These are phyloP conservation scores for Keithomyces neogunnii DNA, from an alignment of 2,329 filamentous ascomycete species.

Conservation along the genomic window DNA sequence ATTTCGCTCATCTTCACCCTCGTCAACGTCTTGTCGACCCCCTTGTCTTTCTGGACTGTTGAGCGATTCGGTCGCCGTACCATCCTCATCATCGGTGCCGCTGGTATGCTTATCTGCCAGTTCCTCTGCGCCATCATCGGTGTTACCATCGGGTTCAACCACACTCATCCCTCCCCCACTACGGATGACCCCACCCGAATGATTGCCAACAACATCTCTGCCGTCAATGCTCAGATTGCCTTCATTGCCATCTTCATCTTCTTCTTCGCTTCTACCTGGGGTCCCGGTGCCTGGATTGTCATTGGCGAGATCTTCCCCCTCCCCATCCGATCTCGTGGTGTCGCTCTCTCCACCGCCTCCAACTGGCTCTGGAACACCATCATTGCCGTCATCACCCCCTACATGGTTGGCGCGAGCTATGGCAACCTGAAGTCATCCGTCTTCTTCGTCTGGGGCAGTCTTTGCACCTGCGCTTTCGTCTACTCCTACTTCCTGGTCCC, in stretches of 20 bases:
- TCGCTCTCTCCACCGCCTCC: constrained; percentile 76
- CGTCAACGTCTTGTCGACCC: constrained; percentile 80
- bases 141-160: constrained; percentile 49
- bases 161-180: constrained; percentile 36
- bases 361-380: constrained; percentile 90
- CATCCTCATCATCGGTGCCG: constrained; percentile 69
- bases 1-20: constrained; percentile 80
- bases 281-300: constrained; percentile 70
- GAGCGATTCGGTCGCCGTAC: constrained; percentile 74
- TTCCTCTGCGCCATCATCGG: constrained; percentile 78
- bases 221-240: constrained; percentile 64
- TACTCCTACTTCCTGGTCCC: constrained; percentile 69
- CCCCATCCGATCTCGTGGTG: constrained; percentile 79
- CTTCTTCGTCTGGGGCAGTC: constrained; percentile 68
- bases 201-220: constrained; percentile 44
- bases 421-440: constrained; percentile 62
- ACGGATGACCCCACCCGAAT: constrained; percentile 21
- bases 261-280: constrained; percentile 87
- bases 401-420: constrained; percentile 53
- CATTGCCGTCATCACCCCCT: constrained; percentile 62
- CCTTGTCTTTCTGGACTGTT: constrained; percentile 78
- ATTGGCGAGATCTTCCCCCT: constrained; percentile 89
- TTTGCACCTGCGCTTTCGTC: constrained; percentile 50
- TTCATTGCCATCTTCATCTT: constrained; percentile 92
- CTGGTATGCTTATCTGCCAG: constrained; percentile 79